phyloP scores from a whole-genome alignment of 768 basidiomycete genomes.

The Leccinum imitatum region DNA sequence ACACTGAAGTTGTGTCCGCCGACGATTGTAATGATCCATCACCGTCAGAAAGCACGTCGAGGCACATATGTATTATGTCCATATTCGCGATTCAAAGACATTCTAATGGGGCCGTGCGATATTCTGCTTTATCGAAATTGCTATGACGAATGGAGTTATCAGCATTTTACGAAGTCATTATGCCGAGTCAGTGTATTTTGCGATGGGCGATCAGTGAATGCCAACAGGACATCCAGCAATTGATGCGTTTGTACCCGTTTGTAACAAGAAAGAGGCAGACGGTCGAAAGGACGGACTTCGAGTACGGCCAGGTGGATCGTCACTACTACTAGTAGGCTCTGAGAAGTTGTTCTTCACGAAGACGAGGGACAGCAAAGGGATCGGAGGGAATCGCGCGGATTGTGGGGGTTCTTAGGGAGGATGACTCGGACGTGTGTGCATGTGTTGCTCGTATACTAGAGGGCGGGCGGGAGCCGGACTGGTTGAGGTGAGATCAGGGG shows the following conservation, averaged over 20 bases:
- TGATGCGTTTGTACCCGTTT: slow-evolving; percentile 46
- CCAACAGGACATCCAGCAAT: slow-evolving; percentile 37
- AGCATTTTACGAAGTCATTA: slow-evolving; percentile 30
- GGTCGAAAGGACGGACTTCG: slow-evolving; percentile 51
- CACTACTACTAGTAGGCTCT: neutral
- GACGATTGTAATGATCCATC: too few species aligned
- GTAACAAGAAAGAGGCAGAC: slow-evolving; percentile 44
- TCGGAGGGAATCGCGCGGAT: slow-evolving; percentile 38
- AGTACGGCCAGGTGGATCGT: slow-evolving; percentile 49
- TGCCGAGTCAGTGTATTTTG: slow-evolving; percentile 32
- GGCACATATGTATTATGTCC: too few species aligned
- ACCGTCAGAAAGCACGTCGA: too few species aligned
- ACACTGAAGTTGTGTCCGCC: too few species aligned
- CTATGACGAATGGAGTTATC: too few species aligned
- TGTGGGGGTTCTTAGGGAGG: slow-evolving; percentile 39
- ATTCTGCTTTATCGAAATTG: too few species aligned
- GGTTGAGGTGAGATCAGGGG: slow-evolving; percentile 34
- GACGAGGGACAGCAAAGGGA: slow-evolving; percentile 42
- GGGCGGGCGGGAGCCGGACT: slow-evolving; percentile 53
- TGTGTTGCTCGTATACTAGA: slow-evolving; percentile 26
- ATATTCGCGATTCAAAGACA: too few species aligned
- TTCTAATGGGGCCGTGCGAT: too few species aligned
- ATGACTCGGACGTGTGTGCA: slow-evolving; percentile 26
- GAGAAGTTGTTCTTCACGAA: slow-evolving; percentile 29
- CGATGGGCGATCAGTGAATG: slow-evolving; percentile 18